These are phyloP conservation scores for Rhodomyrtus psidioides DNA, from an alignment of 441 rosid species.

Conservation along the genomic window DNA sequence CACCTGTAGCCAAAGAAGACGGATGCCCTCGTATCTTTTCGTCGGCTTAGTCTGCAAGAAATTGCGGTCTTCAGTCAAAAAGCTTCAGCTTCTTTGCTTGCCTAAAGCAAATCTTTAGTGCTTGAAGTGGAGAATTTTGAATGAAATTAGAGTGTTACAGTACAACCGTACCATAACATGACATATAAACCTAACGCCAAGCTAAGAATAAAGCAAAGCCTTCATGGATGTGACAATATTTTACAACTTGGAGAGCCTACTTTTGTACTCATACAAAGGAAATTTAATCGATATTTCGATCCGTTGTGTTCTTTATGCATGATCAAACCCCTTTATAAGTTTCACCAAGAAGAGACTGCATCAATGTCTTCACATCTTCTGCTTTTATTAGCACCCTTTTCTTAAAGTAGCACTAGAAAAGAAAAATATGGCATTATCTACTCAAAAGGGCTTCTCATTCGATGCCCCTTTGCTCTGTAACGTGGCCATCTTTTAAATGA, in stretches of 20 bases:
- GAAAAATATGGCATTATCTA: constrained; percentile 77
- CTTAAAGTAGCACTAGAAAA: constrained; percentile 54
- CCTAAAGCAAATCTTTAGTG: constrained; percentile 44
- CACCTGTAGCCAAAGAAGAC: constrained; percentile 7
- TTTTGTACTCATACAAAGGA: background rate
- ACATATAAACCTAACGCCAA: background rate
- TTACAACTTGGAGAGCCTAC: background rate
- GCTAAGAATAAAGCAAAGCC: background rate
- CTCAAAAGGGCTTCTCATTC: constrained; percentile 62
- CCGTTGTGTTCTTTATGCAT: constrained; percentile 30
- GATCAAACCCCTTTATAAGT: constrained; percentile 31
- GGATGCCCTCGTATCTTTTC: constrained; percentile 26
- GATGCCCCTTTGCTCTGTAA: constrained; percentile 39
- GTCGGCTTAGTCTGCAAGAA: constrained; percentile 10
- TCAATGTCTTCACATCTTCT: background rate
- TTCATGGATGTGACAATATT: background rate
- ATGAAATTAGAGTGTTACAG: constrained; percentile 31
- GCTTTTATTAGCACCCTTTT: constrained; percentile 24
- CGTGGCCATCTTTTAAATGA: constrained; percentile 71
- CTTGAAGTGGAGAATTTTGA: constrained; percentile 57
- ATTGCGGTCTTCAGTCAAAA: constrained; percentile 49
- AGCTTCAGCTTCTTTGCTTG: constrained; percentile 47
- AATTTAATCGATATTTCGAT: background rate
- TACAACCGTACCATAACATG: background rate
- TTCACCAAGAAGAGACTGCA: constrained; percentile 9